Evolutionary conservation across 139 green algal genomes (phyloP), one percentile per base, ranked within the genome.

Genomic region (Deuterostichococcus epilithicus): DNA sequence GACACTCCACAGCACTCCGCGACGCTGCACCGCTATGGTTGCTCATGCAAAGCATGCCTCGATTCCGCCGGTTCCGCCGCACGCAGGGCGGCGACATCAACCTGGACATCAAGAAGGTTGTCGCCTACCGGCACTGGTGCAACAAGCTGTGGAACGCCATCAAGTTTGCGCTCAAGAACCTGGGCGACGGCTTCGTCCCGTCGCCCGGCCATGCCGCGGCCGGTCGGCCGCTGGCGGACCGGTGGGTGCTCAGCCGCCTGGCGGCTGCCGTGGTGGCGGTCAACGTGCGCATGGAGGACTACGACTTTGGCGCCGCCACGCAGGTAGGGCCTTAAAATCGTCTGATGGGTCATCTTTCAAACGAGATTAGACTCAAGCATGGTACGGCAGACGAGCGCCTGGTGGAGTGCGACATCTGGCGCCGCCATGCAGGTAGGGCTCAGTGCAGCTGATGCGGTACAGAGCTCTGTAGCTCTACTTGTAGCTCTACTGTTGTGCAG

Each of bases 61-160:
- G n/a, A n/a, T n/a, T n/a, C n/a, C n/a, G n/a, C n/a, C n/a, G n/a
- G n/a, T n/a, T 70, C 66, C 87, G 87, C 85, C 85, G 78, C 63
- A 36, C 79, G 65, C 90, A 97, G 88, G 91, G 84, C 0, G 81
- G 88, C 3, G 90, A 97, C 85, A 94, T 98, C 80, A 98, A 98
- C 87, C 85, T 98, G 32, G 93, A 97, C 88, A 95, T 98, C 86
- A 94, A 97, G 83, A 88, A 94, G n/a, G 95, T 99, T 59, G 91
- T 97, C 2, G 89, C 90, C 2, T 98, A 98, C 90, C 90, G 95
- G 44, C 84, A 96, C 76, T 97, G 93, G 94, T 98, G 94, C 92
- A 99, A 99, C 89, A 99, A 99, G 90, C 89, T 99, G 65, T 99
- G 94, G 93, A 99, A 99, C 78, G 95, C 95, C 34, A 92, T 97